Base-by-base conservation (phyloP, 129 eudicot species). In the Silybum marianum region DNA sequence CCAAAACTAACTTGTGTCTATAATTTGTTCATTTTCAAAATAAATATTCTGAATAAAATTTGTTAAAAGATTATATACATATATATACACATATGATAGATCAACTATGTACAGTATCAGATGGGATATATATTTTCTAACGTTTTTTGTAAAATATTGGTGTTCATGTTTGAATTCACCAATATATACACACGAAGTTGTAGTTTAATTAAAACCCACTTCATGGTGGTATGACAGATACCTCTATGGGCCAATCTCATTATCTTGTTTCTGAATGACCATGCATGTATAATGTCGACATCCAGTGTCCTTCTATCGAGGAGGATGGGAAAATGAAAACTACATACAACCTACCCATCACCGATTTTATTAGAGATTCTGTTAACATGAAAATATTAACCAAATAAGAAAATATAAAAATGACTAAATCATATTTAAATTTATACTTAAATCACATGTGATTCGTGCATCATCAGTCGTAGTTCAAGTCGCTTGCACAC, bases 221-320 rank as follows among this genome's bases (percentile, higher is more conserved):
- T 51, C n/a, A 51, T 16, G 21, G 19, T 58, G 65, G 65, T 54
- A 54, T 21, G 23, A n/a, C 66, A 58, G 9, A 58, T 58, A 58
- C 2, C 66, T 58, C 23, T 58, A 58, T 58, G 66, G 66, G 66
- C 66, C 66, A 18, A 58, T 58, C 23, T 18, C 66, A 58, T 58
- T 58, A 58, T 58, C n/a, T 58, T 18, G 66, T 58, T 58, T 18
- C 66, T 58, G 8, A 58, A n/a, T 5, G 66, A 58, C 66, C 66
- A 58, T 58, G 24, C 66, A 58, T 58, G 66, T 58, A 58, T 58
- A 58, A n/a, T 58, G 66, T 58, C 66, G 66, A 58, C 66, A 58
- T 58, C 66, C 66, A 18, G 66, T n/a, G 23, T n/a, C 66, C 66
- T 58, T 58, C 66, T 58, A 58, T 58, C 24, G 23, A 58, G 23